Conservation (phyloP, 768 basidiomycete genomes). For the Chalciporus pseudorubinellus region DNA sequence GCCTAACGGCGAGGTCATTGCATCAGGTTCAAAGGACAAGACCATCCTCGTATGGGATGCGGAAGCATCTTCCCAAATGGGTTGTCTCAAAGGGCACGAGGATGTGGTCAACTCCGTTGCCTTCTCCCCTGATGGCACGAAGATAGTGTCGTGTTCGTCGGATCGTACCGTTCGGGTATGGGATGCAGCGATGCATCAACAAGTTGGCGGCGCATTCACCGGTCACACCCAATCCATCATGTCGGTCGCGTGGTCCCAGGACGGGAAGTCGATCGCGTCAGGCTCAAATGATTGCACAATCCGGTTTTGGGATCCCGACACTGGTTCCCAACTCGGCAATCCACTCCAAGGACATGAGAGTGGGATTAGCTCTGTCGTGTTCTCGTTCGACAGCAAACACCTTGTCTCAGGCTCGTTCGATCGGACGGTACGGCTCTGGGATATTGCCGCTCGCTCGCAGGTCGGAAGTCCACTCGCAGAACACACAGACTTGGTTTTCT, state of each 20-base stretch:
- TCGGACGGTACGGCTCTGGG: constrained; percentile 2
- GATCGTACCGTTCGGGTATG: neutral
- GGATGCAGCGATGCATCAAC: neutral
- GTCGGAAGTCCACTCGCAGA: neutral
- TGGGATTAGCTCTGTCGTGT: neutral
- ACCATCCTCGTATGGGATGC: constrained; percentile 12
- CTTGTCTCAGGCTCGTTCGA: constrained; percentile 10
- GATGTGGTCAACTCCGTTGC: neutral
- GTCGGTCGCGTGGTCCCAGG: neutral
- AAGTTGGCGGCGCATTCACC: neutral
- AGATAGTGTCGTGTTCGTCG: neutral
- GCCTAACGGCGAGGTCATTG: constrained; percentile 5
- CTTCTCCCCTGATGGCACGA: neutral
- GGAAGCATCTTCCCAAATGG: neutral
- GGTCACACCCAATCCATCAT: neutral
- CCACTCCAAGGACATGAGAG: neutral
- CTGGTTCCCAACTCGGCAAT: neutral
- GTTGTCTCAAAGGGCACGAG: neutral
- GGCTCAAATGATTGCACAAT: neutral
- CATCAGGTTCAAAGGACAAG: constrained; percentile 11
- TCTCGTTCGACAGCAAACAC: neutral
- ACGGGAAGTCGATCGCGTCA: neutral
- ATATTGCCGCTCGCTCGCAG: neutral
- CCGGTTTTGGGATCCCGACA: neutral
- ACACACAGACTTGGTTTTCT: neutral